These are phyloP conservation scores for Pleodorina starrii DNA, from an alignment of 139 green algal genomes.

Conservation along the genomic window DNA sequence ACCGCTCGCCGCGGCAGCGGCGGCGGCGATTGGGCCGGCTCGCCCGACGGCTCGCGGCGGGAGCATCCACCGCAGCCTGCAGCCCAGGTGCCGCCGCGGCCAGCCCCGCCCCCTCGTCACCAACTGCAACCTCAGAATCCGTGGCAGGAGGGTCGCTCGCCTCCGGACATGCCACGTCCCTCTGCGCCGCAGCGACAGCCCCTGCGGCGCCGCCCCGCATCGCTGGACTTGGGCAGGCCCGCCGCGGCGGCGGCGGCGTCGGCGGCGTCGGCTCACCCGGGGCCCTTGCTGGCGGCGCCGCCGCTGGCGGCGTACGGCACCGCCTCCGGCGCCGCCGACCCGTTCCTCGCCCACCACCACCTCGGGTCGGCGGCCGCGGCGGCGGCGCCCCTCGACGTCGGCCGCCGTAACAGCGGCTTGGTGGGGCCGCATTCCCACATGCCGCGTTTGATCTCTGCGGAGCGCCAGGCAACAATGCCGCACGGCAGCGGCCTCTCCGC, in stretches of 20 bases:
- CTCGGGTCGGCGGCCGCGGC: too few relatives aligned
- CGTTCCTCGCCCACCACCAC: neutral
- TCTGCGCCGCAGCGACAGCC: neutral
- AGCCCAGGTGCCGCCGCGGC: neutral
- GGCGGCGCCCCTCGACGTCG: too few relatives aligned
- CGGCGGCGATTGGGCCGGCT: neutral
- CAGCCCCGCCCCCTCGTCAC: neutral
- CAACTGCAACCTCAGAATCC: neutral
- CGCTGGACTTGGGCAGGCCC: neutral
- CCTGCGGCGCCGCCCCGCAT: neutral
- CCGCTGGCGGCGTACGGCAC: neutral
- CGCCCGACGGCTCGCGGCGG: neutral
- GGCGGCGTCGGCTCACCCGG: too few relatives aligned
- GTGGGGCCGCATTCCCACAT: too few relatives aligned
- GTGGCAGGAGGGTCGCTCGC: neutral
- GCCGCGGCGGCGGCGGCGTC: too few relatives aligned
- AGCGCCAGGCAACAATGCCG: slow-evolving; percentile 1
- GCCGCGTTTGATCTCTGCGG: slow-evolving; percentile 14
- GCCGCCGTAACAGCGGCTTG: too few relatives aligned
- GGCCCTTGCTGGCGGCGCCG: neutral
- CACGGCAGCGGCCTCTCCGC: neutral
- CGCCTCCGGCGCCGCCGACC: neutral
- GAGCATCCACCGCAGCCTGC: neutral
- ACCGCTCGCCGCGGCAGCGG: too few relatives aligned
- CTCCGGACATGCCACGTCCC: neutral